These are phyloP conservation scores for Hydnum rufescens DNA, from an alignment of 768 basidiomycete genomes.

Conservation along the genomic window DNA sequence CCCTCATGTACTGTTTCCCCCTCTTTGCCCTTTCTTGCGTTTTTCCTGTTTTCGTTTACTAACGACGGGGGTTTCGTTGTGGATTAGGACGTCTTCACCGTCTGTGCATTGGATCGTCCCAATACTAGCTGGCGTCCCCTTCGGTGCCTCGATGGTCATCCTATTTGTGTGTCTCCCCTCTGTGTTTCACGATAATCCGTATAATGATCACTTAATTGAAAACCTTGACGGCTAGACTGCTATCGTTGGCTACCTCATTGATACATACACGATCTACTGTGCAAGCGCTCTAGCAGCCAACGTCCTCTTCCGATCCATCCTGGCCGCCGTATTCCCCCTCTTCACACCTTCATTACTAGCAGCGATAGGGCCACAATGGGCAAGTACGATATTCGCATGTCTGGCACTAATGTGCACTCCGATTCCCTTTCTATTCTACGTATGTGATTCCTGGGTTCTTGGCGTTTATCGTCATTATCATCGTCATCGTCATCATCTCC, in stretches of 20 bases:
- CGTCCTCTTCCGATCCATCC: too few relatives aligned
- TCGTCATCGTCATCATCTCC: too few relatives aligned
- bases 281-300: slow-evolving; percentile 52
- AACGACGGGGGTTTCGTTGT: too few relatives aligned
- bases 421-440: too few relatives aligned
- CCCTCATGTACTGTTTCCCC: slow-evolving; percentile 30
- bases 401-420: slow-evolving; percentile 31
- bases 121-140: slow-evolving; percentile 43
- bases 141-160: slow-evolving; percentile 43
- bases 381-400: slow-evolving; percentile 34
- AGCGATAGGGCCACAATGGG: slow-evolving; percentile 34
- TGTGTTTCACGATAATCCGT: neutral
- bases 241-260: slow-evolving; percentile 52
- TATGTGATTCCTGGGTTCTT: too few relatives aligned
- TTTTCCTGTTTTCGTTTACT: too few relatives aligned
- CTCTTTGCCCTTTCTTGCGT: too few relatives aligned
- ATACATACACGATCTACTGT: slow-evolving; percentile 42
- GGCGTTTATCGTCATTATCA: too few relatives aligned
- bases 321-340: slow-evolving; percentile 43
- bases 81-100: slow-evolving; percentile 34
- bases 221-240: slow-evolving; percentile 19
- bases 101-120: slow-evolving; percentile 54
- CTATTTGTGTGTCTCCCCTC: slow-evolving; percentile 22
- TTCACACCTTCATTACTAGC: slow-evolving; percentile 34
- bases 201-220: neutral